Percentiles rank a stretch among this genome's conserved stretches.
phyloP scores from a whole-genome alignment of 495 filamentous ascomycete species.

The Trichoderma reesei region DNA sequence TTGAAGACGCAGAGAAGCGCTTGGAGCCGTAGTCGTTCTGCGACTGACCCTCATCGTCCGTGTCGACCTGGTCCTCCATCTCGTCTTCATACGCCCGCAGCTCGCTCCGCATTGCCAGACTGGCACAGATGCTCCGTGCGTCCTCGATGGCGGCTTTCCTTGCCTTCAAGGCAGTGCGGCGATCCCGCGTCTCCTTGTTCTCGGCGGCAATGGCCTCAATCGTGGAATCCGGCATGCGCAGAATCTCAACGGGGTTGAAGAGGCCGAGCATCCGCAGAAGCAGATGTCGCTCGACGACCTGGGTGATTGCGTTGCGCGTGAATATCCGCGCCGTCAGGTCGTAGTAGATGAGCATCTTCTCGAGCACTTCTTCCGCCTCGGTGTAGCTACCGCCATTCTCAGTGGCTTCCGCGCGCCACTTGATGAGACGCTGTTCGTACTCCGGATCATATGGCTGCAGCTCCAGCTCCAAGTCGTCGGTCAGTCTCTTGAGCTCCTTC shows the following conservation, averaged over 20 bases:
- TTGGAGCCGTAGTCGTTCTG: neutral
- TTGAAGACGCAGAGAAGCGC: neutral
- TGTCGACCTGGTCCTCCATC: neutral
- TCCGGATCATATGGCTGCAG: slow-evolving; percentile 34
- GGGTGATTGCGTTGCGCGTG: slow-evolving; percentile 29
- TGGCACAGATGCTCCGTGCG: slow-evolving; percentile 29
- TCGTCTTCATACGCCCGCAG: slow-evolving; percentile 15
- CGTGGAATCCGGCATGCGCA: slow-evolving; percentile 20
- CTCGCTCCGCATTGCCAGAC: slow-evolving; percentile 31
- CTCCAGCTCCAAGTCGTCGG: slow-evolving; percentile 28
- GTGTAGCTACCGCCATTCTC: slow-evolving; percentile 22
- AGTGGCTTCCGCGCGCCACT: slow-evolving; percentile 20
- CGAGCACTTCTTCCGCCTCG: slow-evolving; percentile 30
- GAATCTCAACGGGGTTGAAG: slow-evolving; percentile 28
- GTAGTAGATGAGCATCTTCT: slow-evolving; percentile 37
- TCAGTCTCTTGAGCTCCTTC: slow-evolving; percentile 27
- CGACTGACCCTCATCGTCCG: neutral
- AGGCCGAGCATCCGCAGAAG: slow-evolving; percentile 31
- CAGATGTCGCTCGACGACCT: slow-evolving; percentile 30
- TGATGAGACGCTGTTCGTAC: slow-evolving; percentile 28
- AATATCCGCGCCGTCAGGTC: slow-evolving; percentile 30
- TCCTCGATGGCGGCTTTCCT: slow-evolving; percentile 32
- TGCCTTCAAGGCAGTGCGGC: slow-evolving; percentile 21
- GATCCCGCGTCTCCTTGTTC: slow-evolving; percentile 29
- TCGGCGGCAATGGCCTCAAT: slow-evolving; percentile 30